Percentiles rank a stretch among this genome's conserved stretches.
Conservation (phyloP, 2,329 filamentous ascomycete genomes). For the Zymoseptoria passerinii region DNA sequence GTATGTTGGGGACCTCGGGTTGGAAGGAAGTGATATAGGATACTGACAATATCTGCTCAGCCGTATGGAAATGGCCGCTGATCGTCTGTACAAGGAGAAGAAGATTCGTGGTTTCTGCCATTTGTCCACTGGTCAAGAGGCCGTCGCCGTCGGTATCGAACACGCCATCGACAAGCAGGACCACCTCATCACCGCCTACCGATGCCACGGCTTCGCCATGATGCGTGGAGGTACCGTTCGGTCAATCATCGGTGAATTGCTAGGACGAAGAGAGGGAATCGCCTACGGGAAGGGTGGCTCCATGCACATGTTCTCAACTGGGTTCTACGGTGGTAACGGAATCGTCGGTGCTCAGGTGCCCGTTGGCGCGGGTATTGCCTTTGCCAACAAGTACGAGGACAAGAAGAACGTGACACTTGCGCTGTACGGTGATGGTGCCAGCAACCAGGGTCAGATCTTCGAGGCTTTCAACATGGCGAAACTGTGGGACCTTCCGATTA, state of each 20-base stretch:
- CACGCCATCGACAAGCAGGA: conserved; percentile 86
- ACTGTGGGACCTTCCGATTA: conserved; percentile 90
- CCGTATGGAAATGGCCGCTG: conserved; percentile 99
- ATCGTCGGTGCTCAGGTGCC: conserved; percentile 98
- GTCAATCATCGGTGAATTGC: conserved; percentile 90
- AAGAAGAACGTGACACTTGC: conserved; percentile 80
- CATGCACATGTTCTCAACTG: conserved; percentile 99
- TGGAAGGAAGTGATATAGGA: conserved; percentile 13
- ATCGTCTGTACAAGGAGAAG: conserved; percentile 99
- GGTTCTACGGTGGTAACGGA: conserved; percentile 98
- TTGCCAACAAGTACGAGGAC: conserved; percentile 89
- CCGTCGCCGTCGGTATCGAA: conserved; percentile 93
- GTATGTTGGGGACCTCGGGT: conserved; percentile 46
- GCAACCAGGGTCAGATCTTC: conserved; percentile 99
- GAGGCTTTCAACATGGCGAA: conserved; percentile 99
- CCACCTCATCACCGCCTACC: conserved; percentile 95
- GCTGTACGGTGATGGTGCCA: conserved; percentile 95
- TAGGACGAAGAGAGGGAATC: conserved; percentile 92
- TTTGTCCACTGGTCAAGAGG: conserved; percentile 94
- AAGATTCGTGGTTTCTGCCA: conserved; percentile 99
- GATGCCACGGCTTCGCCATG: conserved; percentile 95
- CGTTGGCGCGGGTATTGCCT: conserved; percentile 90
- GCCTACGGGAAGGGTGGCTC: conserved; percentile 98
- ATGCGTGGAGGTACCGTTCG: conserved; percentile 90
- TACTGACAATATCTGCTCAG: conserved; percentile 41